These are phyloP conservation scores for Suhomyces maxii DNA, from an alignment of 1,139 yeast genomes.

Conservation along the genomic window DNA sequence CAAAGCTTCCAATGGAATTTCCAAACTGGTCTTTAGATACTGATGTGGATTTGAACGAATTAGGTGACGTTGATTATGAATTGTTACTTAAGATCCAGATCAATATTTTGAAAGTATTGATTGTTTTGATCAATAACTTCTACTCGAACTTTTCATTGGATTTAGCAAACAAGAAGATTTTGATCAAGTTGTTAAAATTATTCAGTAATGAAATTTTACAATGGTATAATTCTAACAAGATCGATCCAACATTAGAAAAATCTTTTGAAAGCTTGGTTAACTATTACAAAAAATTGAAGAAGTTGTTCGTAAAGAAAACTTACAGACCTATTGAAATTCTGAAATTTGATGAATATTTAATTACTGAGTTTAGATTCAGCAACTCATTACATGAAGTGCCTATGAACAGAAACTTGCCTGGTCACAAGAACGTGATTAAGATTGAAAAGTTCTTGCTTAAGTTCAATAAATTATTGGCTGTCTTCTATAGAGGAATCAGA, in stretches of 20 bases:
- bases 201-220: constrained; percentile 70
- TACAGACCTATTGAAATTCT: constrained; percentile 64
- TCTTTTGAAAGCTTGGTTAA: constrained; percentile 52
- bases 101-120: constrained; percentile 77
- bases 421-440: constrained; percentile 43
- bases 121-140: constrained; percentile 69
- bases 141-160: constrained; percentile 77
- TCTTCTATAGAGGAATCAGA: constrained; percentile 59
- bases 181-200: constrained; percentile 65
- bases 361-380: constrained; percentile 41
- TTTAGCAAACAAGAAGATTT: constrained; percentile 55
- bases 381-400: constrained; percentile 49
- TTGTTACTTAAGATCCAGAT: constrained; percentile 71
- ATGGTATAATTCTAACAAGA: constrained; percentile 63
- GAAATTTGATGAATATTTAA: constrained; percentile 41
- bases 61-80: constrained; percentile 53
- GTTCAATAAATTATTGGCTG: constrained; percentile 63
- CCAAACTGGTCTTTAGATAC: constrained; percentile 57
- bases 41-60: constrained; percentile 34
- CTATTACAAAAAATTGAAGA: constrained; percentile 68
- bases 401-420: constrained; percentile 48
- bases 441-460: constrained; percentile 61
- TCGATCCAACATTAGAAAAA: constrained; percentile 40
- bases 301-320: constrained; percentile 72
- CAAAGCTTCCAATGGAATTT: constrained; percentile 23